Conservation (phyloP, 176 grass and related monocot species). For the Eremochloa ophiuroides region DNA sequence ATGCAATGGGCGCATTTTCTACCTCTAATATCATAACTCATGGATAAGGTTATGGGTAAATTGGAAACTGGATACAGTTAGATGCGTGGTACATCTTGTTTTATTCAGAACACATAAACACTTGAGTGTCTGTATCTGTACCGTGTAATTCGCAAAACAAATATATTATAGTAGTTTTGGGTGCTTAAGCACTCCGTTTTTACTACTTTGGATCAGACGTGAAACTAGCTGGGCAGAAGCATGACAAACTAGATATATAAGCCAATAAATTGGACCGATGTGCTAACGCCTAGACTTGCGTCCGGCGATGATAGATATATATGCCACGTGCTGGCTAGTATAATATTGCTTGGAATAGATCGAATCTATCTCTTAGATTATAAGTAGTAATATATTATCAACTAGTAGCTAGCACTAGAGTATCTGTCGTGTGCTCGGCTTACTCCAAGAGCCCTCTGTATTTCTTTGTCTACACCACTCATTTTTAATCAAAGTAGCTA, state of each 20-base stretch:
- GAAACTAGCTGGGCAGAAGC: background rate
- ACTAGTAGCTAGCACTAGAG: too few species aligned
- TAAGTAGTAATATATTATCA: too few species aligned
- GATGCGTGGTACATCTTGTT: background rate
- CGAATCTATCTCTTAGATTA: too few species aligned
- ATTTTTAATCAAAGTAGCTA: too few species aligned
- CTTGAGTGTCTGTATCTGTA: too few species aligned
- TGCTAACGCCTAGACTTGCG: too few species aligned
- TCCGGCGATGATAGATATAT: background rate
- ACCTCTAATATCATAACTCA: background rate
- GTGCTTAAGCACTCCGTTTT: background rate
- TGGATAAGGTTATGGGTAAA: background rate
- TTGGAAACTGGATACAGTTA: background rate
- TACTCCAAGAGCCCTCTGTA: too few species aligned
- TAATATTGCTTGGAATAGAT: background rate
- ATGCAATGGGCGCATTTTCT: background rate
- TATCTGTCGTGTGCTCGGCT: too few species aligned
- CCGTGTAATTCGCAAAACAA: too few species aligned
- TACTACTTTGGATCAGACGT: background rate
- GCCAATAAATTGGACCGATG: too few species aligned
- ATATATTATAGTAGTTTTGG: background rate
- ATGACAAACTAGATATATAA: background rate
- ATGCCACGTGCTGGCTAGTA: background rate
- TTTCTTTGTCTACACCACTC: too few species aligned
- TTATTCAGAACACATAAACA: background rate